Base-by-base conservation (phyloP, 768 basidiomycete genomes). In the Xerocomellus dryophilus region DNA sequence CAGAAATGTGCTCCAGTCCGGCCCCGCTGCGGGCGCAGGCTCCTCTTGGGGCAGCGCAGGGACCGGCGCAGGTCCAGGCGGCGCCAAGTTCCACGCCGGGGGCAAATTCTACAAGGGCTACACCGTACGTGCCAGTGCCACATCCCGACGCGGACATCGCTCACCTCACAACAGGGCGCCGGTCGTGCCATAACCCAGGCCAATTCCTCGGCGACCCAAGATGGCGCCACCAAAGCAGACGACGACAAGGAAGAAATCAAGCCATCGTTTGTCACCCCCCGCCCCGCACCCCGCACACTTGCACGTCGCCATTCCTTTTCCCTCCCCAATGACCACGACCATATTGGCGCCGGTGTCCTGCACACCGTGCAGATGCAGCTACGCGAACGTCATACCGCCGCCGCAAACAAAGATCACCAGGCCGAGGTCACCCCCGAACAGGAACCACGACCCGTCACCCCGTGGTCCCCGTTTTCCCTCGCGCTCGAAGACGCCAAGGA, bases 181-280 rank as follows among this genome's bases (percentile, higher is more conserved):
- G 85, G 83, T 10, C 81, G 90, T 44, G 78, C 86, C 46, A 78
- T 88, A 18, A 85, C 86, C 1, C 89, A 90, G 47, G 88, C 84
- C 11, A 86, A 85, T 59, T 74, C 82, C 1, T 73, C 83, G 2
- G 76, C 81, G 8, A 75, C 80, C 2, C 75, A 81, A 38, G 86
- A 88, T 58, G 74, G 74, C 14, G 61, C 72, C 2, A 60, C 74
- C 35, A 66, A 61, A 25, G 76, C 82, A 60, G 67, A 73, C 38
- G 87, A 91, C 53, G 88, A 90, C 21, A 67, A 63, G 20, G 83
- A 88, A 0, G 86, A 90, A 0, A 51, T 69, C 23, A 57, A 67
- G 10, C 48, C 65, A 1, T 66, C 70, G 43, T 69, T 74, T 32
- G 66, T 68, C 50, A 51, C 72, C 1, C 40, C 71, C 5, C 62